These are phyloP conservation scores for Amauroascus niger DNA, from an alignment of 2,329 filamentous ascomycete genomes.

Conservation along the genomic window DNA sequence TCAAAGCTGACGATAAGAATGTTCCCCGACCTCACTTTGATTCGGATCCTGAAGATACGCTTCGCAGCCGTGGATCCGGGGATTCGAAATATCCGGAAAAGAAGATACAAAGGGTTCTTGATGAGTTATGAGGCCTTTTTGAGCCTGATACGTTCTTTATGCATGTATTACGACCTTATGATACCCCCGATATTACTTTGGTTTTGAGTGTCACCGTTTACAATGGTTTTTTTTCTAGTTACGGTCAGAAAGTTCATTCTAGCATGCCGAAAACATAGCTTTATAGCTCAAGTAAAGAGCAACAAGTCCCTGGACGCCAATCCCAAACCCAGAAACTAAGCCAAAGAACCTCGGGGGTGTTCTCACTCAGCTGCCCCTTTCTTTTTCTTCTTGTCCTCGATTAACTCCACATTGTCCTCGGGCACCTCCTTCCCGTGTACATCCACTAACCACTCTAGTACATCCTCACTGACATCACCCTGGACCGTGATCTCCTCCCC, in stretches of 20 bases:
- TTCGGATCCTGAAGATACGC: neutral
- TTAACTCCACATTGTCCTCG: constrained; percentile 85
- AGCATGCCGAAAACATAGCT: neutral
- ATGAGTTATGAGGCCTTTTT: constrained; percentile 8
- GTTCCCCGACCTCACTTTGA: too few species aligned
- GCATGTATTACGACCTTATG: constrained; percentile 8
- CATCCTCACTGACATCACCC: constrained; percentile 90
- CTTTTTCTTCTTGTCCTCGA: constrained; percentile 97
- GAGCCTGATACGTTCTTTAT: neutral
- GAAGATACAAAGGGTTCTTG: constrained; percentile 11
- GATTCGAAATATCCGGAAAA: constrained; percentile 1
- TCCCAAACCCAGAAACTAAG: neutral
- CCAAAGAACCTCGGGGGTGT: neutral
- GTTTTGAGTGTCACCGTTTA: neutral
- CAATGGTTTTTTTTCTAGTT: neutral
- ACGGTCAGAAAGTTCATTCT: neutral
- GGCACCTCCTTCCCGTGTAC: constrained; percentile 76
- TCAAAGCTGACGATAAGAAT: neutral
- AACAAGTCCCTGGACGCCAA: neutral
- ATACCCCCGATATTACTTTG: constrained; percentile 7
- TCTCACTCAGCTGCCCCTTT: constrained; percentile 23
- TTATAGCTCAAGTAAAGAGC: neutral
- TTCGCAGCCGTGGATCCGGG: neutral
- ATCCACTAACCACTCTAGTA: constrained; percentile 81
- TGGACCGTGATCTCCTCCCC: constrained; percentile 92